Conservation (phyloP, 2,329 filamentous ascomycete species). For the Tolypocladium inflatum region DNA sequence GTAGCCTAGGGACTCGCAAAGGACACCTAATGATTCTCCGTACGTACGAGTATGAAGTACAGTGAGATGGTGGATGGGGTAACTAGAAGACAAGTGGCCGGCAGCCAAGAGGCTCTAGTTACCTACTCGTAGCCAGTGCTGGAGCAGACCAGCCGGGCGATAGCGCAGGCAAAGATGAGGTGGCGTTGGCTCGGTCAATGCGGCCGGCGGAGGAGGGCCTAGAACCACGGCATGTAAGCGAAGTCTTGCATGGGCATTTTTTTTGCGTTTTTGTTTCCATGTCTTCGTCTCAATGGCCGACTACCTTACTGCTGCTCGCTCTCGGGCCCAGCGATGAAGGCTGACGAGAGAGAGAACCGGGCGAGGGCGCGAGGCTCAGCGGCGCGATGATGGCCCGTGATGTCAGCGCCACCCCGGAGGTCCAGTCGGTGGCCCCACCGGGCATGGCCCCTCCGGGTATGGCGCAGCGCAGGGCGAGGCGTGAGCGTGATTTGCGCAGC, state of each 20-base stretch:
- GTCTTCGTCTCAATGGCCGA: too few species aligned
- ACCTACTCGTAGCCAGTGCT: not conserved
- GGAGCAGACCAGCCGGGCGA: not conserved
- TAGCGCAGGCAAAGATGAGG: not conserved
- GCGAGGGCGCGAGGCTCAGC: not conserved
- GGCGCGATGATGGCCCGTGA: not conserved
- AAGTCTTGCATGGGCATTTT: not conserved
- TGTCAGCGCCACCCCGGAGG: not conserved
- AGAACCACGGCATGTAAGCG: not conserved
- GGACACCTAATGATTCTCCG: too few species aligned
- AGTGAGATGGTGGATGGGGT: too few species aligned
- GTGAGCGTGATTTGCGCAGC: not conserved
- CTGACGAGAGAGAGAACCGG: not conserved
- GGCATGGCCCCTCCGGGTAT: not conserved
- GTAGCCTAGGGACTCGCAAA: too few species aligned
- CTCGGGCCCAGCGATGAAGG: not conserved
- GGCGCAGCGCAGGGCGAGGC: not conserved
- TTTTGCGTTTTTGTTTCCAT: not conserved
- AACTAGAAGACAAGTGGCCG: too few species aligned
- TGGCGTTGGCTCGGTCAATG: not conserved
- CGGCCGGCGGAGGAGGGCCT: not conserved
- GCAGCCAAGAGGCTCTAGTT: not conserved
- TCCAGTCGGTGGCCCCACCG: not conserved
- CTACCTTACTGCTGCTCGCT: not conserved
- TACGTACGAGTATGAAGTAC: too few species aligned